Conservation (phyloP, 192 early-diverging fungal species). For the Spinellus fusiger region DNA sequence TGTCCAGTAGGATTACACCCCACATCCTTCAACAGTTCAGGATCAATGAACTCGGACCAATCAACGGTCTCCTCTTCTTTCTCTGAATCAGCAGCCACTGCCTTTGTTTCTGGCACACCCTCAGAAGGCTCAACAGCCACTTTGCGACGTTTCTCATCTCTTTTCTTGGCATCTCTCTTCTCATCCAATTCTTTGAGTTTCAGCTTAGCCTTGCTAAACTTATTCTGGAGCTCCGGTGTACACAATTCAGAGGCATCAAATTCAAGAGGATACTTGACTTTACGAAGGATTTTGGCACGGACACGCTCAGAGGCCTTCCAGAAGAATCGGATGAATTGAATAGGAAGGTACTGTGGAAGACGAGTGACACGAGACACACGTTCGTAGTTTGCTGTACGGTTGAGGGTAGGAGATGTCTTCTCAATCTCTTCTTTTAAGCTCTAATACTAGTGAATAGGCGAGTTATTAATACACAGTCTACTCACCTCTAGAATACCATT, state of each 20-base stretch:
- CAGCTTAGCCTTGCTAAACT: conserved; percentile 57
- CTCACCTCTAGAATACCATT: conserved; percentile 56
- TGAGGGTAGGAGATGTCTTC: conserved; percentile 81
- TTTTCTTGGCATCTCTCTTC: conserved; percentile 44
- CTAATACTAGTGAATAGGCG: conserved; percentile 13
- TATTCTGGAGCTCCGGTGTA: conserved; percentile 73
- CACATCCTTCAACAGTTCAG: conserved; percentile 68
- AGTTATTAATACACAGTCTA: background rate
- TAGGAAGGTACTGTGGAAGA: conserved; percentile 82
- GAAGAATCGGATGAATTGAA: conserved; percentile 92
- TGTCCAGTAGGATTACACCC: conserved; percentile 84
- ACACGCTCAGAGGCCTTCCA: conserved; percentile 81
- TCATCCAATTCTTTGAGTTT: conserved; percentile 74
- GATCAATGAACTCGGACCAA: conserved; percentile 50
- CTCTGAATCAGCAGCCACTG: conserved; percentile 2
- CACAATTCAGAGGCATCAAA: conserved; percentile 85
- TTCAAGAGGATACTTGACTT: conserved; percentile 91
- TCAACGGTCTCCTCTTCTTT: conserved; percentile 20
- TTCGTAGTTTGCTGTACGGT: conserved; percentile 73
- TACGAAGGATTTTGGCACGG: conserved; percentile 91
- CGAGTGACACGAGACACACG: conserved; percentile 72
- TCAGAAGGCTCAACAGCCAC: conserved; percentile 29
- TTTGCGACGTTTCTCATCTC: conserved; percentile 38
- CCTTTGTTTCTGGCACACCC: conserved; percentile 9
- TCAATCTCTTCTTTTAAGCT: conserved; percentile 79